These are phyloP conservation scores for Paspalum notatum DNA, from an alignment of 176 grass and related monocot genomes.

Conservation along the genomic window DNA sequence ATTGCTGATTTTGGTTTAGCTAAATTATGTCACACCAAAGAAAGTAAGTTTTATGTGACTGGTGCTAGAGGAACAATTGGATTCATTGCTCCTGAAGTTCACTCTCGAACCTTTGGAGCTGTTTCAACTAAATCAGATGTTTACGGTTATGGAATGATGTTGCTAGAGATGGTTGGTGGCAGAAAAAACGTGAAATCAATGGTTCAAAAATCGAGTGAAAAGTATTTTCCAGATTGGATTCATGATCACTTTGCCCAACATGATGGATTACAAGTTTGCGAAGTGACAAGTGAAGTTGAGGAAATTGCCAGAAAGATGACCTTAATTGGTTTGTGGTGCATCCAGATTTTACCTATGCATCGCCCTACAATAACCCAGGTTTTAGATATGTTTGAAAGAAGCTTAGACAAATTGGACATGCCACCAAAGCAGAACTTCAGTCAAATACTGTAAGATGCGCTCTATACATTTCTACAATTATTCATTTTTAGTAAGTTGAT, in stretches of 20 bases:
- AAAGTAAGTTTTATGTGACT: too few species aligned
- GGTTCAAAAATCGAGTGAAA: constrained; percentile 36
- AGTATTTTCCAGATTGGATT: constrained; percentile 60
- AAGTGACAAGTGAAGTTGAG: constrained; percentile 33
- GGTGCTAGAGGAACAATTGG: too few species aligned
- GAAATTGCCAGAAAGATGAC: constrained; percentile 40
- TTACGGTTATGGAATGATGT: constrained; percentile 70
- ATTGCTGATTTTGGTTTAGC: too few species aligned
- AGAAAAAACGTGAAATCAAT: constrained; percentile 36
- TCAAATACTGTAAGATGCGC: constrained; percentile 12
- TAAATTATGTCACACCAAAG: too few species aligned
- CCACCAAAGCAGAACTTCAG: constrained; percentile 34
- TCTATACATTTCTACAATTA: not conserved
- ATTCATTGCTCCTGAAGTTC: too few species aligned
- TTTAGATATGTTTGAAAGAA: constrained; percentile 43
- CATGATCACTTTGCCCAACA: constrained; percentile 49
- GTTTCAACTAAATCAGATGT: constrained; percentile 69
- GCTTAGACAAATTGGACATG: constrained; percentile 37
- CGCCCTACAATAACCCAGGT: constrained; percentile 36
- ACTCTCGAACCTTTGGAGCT: constrained; percentile 43
- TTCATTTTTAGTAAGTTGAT: not conserved
- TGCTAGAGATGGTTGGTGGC: constrained; percentile 63
- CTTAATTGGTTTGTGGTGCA: constrained; percentile 35
- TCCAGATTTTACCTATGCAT: constrained; percentile 33
- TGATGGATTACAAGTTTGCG: constrained; percentile 27